These are phyloP conservation scores for Neofusicoccum sp. DNA, from an alignment of 2,329 filamentous ascomycete genomes.

Conservation along the genomic window DNA sequence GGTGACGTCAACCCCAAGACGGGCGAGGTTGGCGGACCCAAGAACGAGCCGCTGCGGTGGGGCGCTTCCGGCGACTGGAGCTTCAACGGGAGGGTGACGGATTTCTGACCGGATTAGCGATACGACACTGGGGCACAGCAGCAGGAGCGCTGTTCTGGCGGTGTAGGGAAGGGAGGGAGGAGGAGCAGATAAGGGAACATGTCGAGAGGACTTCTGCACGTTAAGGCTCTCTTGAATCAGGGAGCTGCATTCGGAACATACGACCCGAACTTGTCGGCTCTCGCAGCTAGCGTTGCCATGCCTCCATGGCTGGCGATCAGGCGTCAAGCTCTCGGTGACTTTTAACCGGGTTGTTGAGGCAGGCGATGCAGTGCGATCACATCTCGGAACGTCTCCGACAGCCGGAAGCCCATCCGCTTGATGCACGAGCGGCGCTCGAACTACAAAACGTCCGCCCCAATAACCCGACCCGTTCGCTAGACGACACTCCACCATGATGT, in stretches of 20 bases:
- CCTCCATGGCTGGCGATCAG: neutral
- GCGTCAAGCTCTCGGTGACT: neutral
- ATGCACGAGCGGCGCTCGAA: neutral
- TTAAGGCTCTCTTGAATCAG: neutral
- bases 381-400: neutral
- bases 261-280: neutral
- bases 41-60: constrained; percentile 95
- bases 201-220: too few species aligned
- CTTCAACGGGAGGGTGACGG: constrained; percentile 92
- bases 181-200: neutral
- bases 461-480: too few species aligned
- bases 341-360: neutral
- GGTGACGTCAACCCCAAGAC: constrained; percentile 92
- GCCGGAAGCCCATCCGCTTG: neutral
- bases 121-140: neutral
- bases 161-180: neutral
- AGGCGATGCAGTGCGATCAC: neutral
- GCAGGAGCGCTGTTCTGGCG: neutral
- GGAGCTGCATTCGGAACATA: neutral
- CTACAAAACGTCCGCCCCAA: neutral
- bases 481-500: too few species aligned
- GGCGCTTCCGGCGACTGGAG: constrained; percentile 79
- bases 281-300: neutral
- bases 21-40: constrained; percentile 92
- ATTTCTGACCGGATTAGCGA: constrained; percentile 61